Percentiles rank a stretch among this genome's conserved stretches.
Evolutionary conservation across 805 yeast species (phyloP).

Genomic region (Candida sakaeoensis): DNA sequence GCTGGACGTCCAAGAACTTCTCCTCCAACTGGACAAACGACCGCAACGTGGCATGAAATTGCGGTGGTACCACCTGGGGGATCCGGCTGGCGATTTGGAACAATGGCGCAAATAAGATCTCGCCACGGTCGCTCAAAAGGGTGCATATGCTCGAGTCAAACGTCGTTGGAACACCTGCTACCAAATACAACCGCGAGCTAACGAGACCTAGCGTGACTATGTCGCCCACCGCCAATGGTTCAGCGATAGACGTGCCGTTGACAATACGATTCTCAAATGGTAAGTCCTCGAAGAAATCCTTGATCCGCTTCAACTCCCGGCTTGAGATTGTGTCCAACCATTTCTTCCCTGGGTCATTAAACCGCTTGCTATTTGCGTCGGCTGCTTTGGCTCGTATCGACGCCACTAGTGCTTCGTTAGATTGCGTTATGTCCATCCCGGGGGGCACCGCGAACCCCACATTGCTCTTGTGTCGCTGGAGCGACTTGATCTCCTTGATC

Average conservation of each 20-base stretch:
- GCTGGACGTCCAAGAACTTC: conserved; percentile 31
- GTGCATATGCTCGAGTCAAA: conserved; percentile 54
- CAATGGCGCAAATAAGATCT: conserved; percentile 46
- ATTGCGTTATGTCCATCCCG: conserved; percentile 32
- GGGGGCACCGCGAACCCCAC: conserved; percentile 27
- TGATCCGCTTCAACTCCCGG: background rate
- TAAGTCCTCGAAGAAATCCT: background rate
- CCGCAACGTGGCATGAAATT: conserved; percentile 19
- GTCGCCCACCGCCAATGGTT: conserved; percentile 49
- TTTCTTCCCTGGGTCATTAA: background rate
- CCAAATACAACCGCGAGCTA: conserved; percentile 47
- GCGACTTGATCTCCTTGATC: background rate
- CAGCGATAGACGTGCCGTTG: background rate
- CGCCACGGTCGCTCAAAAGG: conserved; percentile 55
- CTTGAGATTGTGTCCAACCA: background rate
- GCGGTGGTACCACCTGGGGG: conserved; percentile 45
- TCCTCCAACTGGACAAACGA: conserved; percentile 27
- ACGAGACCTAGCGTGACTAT: conserved; percentile 50
- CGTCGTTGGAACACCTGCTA: conserved; percentile 50
- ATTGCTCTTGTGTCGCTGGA: background rate
- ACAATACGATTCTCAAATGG: background rate
- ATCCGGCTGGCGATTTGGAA: conserved; percentile 46
- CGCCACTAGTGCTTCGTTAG: conserved; percentile 2
- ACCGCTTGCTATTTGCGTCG: background rate
- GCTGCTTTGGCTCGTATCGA: background rate